Evolutionary conservation across 73 alveolate species (phyloP).

Genomic region (Paramecium pentaurelia): DNA sequence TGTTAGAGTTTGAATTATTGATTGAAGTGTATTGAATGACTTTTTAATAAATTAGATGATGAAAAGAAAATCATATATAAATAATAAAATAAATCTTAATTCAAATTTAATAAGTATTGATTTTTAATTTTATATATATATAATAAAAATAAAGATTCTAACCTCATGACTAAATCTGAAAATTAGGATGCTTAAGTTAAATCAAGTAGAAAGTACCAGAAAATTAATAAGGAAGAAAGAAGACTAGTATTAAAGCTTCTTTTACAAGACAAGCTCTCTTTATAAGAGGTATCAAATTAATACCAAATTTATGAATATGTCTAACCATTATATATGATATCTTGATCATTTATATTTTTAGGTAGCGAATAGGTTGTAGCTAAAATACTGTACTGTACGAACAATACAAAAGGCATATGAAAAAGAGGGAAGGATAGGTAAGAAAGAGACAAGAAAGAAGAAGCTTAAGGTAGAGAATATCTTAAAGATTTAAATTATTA

Average conservation of each 20-base stretch:
- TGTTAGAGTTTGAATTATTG: neutral
- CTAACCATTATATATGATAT: neutral
- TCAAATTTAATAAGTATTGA: neutral
- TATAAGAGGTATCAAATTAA: constrained; percentile 19
- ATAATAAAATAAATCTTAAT: neutral
- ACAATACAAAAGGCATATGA: constrained; percentile 32
- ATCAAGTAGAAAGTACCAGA: neutral
- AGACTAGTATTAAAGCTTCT: neutral
- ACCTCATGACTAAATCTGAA: constrained; percentile 1
- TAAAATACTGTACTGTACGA: constrained; percentile 38
- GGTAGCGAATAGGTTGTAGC: constrained; percentile 15
- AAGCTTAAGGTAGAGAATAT: constrained; percentile 36
- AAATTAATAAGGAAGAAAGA: constrained; percentile 30
- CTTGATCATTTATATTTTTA: neutral
- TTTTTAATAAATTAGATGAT: neutral
- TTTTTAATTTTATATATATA: neutral
- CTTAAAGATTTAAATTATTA: neutral
- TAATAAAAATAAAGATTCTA: neutral
- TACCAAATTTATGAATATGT: neutral
- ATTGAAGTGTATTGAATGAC: neutral
- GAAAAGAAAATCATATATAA: neutral
- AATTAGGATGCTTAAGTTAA: neutral
- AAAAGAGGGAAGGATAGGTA: constrained; percentile 37
- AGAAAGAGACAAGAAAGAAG: constrained; percentile 30
- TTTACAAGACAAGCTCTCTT: neutral